Evolutionary conservation across 1,139 yeast species (phyloP).

Genomic region (Yamadazyma oceani): DNA sequence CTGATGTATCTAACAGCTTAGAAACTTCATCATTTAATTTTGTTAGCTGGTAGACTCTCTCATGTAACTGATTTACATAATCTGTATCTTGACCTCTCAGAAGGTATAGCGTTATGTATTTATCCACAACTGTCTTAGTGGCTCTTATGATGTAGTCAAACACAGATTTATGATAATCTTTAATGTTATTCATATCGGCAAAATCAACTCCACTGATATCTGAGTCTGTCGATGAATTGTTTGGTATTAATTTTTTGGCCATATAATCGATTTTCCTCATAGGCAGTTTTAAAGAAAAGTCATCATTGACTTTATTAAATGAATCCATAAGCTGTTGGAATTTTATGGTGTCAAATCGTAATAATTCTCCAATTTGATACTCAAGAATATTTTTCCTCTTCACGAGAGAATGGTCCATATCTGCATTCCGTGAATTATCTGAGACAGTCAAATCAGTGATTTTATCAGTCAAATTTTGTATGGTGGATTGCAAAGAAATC

Average conservation of each 20-base stretch:
- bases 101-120: slow-evolving; percentile 49
- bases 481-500: slow-evolving; percentile 30
- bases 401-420: slow-evolving; percentile 8
- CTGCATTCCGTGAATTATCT: slow-evolving; percentile 18
- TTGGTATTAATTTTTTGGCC: slow-evolving; percentile 17
- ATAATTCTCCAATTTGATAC: slow-evolving; percentile 38
- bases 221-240: slow-evolving; percentile 10
- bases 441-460: slow-evolving; percentile 22
- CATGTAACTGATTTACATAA: slow-evolving; percentile 30
- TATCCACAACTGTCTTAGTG: slow-evolving; percentile 54
- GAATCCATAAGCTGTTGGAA: slow-evolving; percentile 46
- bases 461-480: slow-evolving; percentile 33
- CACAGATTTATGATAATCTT: slow-evolving; percentile 53
- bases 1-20: slow-evolving; percentile 19
- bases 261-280: slow-evolving; percentile 48
- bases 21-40: slow-evolving; percentile 23
- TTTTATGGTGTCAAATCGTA: slow-evolving; percentile 37
- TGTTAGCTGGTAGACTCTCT: slow-evolving; percentile 32
- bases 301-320: slow-evolving; percentile 58
- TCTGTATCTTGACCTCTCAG: slow-evolving; percentile 30
- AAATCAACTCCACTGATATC: slow-evolving; percentile 13
- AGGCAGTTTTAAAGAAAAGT: slow-evolving; percentile 57
- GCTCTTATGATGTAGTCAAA: slow-evolving; percentile 62
- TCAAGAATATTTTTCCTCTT: slow-evolving; percentile 27
- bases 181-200: slow-evolving; percentile 31